Conservation (phyloP, 202 grass and related monocot genomes). For the Tripidium arundinaceum region DNA sequence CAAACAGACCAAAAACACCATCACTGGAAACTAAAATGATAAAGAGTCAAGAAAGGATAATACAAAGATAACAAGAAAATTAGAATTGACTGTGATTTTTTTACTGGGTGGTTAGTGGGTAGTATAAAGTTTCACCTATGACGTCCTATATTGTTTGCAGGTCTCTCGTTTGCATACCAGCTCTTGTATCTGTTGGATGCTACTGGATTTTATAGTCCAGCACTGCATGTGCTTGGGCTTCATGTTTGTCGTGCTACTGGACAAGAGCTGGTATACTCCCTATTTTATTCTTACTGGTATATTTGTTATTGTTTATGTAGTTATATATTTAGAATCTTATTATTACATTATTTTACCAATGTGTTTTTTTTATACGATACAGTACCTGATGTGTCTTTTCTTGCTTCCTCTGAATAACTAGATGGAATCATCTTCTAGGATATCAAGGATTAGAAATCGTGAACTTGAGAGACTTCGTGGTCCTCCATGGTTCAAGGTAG, state of each 20-base stretch:
- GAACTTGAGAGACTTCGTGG: slow-evolving; percentile 85
- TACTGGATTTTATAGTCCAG: slow-evolving; percentile 83
- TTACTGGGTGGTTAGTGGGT: neutral
- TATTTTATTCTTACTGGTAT: slow-evolving; percentile 2
- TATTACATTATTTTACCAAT: neutral
- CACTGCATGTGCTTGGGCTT: slow-evolving; percentile 75
- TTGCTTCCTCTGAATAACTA: slow-evolving; percentile 35
- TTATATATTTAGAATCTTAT: neutral
- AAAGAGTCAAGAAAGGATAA: slow-evolving; percentile 1
- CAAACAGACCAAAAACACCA: slow-evolving; percentile 5
- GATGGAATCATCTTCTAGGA: slow-evolving; percentile 98
- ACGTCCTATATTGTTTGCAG: slow-evolving; percentile 37
- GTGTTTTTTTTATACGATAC: neutral
- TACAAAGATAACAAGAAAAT: slow-evolving; percentile 3
- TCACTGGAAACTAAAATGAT: neutral
- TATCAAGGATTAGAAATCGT: slow-evolving; percentile 93
- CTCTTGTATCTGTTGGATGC: slow-evolving; percentile 92
- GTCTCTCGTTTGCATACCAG: slow-evolving; percentile 92
- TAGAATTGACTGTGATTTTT: neutral
- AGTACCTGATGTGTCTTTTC: slow-evolving; percentile 33
- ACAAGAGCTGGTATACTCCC: slow-evolving; percentile 84
- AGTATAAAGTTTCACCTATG: slow-evolving; percentile 22
- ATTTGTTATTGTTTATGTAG: slow-evolving; percentile 22
- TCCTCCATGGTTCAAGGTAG: slow-evolving; percentile 92
- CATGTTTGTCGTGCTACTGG: slow-evolving; percentile 94